A percentile compares a stretch with the other conserved stretches of the same genome.
phyloP scores from a whole-genome alignment of 345 rosid species.

The Citrus reticulata region DNA sequence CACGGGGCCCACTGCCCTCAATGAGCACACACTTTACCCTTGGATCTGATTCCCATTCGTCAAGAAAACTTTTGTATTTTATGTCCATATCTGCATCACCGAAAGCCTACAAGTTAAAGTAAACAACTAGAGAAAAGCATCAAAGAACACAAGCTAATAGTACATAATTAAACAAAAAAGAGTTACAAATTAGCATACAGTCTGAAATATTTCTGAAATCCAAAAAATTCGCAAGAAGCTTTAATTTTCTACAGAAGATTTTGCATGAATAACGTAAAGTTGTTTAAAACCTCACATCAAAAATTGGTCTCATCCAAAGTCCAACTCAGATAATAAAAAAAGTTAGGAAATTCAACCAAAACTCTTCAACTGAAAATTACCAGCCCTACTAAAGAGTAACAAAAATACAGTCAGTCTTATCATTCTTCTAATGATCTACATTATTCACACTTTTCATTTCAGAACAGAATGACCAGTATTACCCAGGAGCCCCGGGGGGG shows the following conservation, averaged over 20 bases:
- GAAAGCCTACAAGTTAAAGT: not conserved
- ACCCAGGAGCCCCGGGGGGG: not conserved
- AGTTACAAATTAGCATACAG: not conserved
- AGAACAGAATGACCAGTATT: not conserved
- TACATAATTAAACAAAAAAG: not conserved
- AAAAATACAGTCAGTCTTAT: not conserved
- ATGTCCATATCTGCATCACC: constrained; percentile 68
- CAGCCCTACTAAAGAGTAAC: not conserved
- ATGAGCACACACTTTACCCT: constrained; percentile 76
- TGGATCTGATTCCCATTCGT: constrained; percentile 84
- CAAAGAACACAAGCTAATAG: not conserved
- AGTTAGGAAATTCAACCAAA: not conserved
- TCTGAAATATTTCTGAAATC: not conserved
- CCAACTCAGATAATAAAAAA: not conserved
- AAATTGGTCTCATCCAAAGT: not conserved
- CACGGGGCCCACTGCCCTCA: constrained; percentile 71
- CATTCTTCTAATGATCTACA: not conserved
- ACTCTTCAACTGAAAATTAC: not conserved
- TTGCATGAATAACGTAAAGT: not conserved
- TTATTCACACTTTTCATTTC: not conserved
- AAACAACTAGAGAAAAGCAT: not conserved
- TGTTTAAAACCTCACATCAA: not conserved
- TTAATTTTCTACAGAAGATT: not conserved
- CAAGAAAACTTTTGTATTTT: constrained; percentile 65
- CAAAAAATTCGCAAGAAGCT: not conserved